Conservation (phyloP, 306 rosid genomes). For the Malus orientalis region DNA sequence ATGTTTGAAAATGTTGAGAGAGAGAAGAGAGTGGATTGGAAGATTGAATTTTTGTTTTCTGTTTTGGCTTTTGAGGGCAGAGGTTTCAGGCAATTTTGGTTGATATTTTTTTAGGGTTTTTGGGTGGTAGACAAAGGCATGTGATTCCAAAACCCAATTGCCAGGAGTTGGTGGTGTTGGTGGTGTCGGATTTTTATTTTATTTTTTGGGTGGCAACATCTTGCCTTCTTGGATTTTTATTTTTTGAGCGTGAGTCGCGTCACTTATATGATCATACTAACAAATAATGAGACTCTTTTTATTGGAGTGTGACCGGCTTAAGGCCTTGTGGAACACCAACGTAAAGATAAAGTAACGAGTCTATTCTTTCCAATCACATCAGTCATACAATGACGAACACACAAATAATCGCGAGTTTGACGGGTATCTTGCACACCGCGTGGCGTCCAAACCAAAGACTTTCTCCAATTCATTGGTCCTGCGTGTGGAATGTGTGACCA, state of each 20-base stretch:
- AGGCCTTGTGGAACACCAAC: too few relatives aligned
- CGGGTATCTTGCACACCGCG: accelerated
- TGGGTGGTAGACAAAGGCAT: conserved; percentile 10
- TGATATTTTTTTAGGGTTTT: conserved; percentile 1
- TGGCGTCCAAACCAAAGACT: background rate
- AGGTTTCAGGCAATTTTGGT: background rate
- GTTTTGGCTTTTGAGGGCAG: conserved; percentile 1
- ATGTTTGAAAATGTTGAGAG: conserved; percentile 3
- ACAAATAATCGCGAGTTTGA: too few relatives aligned
- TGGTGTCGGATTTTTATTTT: background rate
- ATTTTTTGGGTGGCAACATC: background rate
- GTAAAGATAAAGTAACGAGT: too few relatives aligned
- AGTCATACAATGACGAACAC: too few relatives aligned
- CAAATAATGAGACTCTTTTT: too few relatives aligned
- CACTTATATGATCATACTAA: background rate
- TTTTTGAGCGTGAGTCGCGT: background rate
- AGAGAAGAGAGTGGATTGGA: conserved; percentile 3
- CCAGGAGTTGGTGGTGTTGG: conserved; percentile 7
- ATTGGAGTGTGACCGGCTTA: too few relatives aligned
- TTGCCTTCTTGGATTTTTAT: background rate
- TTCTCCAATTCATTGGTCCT: too few relatives aligned
- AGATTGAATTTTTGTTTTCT: conserved; percentile 14
- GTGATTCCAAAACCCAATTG: background rate
- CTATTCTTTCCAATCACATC: too few relatives aligned
- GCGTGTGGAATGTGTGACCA: too few relatives aligned